A percentile compares a stretch with the other conserved stretches of the same genome.
phyloP scores from a whole-genome alignment of 108 stramenopile species.

The Conticribra guillardii region DNA sequence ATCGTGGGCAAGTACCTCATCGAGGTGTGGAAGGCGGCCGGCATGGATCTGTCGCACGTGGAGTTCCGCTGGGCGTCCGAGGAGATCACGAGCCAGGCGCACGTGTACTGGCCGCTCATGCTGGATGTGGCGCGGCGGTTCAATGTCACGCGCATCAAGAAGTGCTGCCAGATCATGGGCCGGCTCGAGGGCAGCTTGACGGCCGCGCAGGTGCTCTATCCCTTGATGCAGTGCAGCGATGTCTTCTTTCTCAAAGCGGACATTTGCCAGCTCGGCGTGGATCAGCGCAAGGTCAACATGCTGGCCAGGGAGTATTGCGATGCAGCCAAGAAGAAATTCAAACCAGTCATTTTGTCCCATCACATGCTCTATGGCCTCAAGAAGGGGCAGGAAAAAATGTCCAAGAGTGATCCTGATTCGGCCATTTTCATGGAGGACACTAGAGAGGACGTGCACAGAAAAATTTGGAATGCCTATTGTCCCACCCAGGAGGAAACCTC shows the following conservation, averaged over 20 bases:
- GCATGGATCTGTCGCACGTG: slow-evolving; percentile 97
- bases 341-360: slow-evolving; percentile 95
- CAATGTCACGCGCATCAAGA: slow-evolving; percentile 93
- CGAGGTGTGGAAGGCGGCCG: slow-evolving; percentile 99
- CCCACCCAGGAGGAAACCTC: slow-evolving; percentile 60
- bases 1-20: slow-evolving; percentile 97
- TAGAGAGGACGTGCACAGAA: slow-evolving; percentile 90
- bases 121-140: slow-evolving; percentile 96
- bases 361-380: slow-evolving; percentile 97
- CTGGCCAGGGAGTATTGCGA: slow-evolving; percentile 98
- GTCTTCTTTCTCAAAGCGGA: slow-evolving; percentile 99
- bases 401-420: slow-evolving; percentile 98
- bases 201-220: slow-evolving; percentile 97
- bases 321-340: slow-evolving; percentile 90
- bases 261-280: slow-evolving; percentile 99
- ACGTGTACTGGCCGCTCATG: slow-evolving; percentile 93
- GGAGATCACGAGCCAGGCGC: slow-evolving; percentile 95
- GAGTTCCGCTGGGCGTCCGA: slow-evolving; percentile 98
- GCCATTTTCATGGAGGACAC: slow-evolving; percentile 99
- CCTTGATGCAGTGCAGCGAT: slow-evolving; percentile 99
- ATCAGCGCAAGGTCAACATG: slow-evolving; percentile 99
- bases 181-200: slow-evolving; percentile 93
- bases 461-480: slow-evolving; percentile 92
- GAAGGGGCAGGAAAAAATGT: slow-evolving; percentile 99
- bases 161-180: slow-evolving; percentile 99